Evolutionary conservation across 805 yeast genomes (phyloP).

Genomic region (Sporopachydermia quercuum): DNA sequence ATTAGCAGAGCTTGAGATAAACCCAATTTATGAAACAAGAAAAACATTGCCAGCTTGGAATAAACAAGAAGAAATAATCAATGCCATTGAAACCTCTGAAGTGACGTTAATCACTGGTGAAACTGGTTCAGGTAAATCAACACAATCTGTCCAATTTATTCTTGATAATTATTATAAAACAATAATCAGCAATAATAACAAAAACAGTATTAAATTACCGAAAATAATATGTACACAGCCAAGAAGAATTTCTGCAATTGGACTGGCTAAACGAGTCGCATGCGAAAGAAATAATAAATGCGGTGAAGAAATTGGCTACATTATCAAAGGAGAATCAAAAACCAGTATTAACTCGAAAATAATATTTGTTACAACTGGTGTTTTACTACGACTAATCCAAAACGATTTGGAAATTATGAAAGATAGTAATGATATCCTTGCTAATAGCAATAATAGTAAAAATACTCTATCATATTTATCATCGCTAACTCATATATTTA

Average conservation of each 20-base stretch:
- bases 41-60: constrained; percentile 72
- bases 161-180: constrained; percentile 40
- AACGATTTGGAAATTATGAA: constrained; percentile 8
- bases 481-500: constrained; percentile 52
- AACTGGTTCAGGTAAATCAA: constrained; percentile 95
- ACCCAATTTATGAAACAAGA: constrained; percentile 31
- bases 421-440: constrained; percentile 16
- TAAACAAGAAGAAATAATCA: constrained; percentile 39
- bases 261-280: constrained; percentile 83
- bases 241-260: constrained; percentile 88
- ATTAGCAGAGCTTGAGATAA: not conserved
- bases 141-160: constrained; percentile 84
- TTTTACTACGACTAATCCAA: constrained; percentile 73
- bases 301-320: constrained; percentile 76
- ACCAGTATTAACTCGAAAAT: constrained; percentile 46
- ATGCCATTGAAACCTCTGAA: constrained; percentile 39
- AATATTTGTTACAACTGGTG: constrained; percentile 89
- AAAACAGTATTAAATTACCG: constrained; percentile 20
- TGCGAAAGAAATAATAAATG: constrained; percentile 54
- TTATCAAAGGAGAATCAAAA: constrained; percentile 80
- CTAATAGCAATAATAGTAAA: too few relatives aligned
- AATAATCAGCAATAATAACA: constrained; percentile 29
- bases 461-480: constrained; percentile 23
- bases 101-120: constrained; percentile 85
- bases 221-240: constrained; percentile 86